These are phyloP conservation scores for Plasmodium gaboni DNA, from an alignment of 169 alveolate species.

Conservation along the genomic window DNA sequence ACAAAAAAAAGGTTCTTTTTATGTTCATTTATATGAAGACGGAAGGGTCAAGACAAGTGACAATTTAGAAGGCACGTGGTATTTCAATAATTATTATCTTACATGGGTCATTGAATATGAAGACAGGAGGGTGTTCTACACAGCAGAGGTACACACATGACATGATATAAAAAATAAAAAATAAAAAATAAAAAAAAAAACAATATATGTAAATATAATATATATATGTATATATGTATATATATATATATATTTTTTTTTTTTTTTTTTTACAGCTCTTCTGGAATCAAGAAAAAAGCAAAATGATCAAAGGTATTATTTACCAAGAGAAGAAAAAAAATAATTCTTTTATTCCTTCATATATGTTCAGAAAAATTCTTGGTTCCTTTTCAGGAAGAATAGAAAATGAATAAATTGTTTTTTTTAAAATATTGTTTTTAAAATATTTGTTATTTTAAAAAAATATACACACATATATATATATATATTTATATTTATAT, in stretches of 20 bases:
- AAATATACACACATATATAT: not conserved
- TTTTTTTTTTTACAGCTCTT: slow-evolving; percentile 25
- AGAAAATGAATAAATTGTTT: not conserved
- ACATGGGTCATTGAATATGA: slow-evolving; percentile 35
- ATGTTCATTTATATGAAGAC: slow-evolving; percentile 30
- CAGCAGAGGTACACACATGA: slow-evolving; percentile 39
- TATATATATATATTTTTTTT: not conserved
- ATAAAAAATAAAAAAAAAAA: not conserved
- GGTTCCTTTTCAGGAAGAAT: slow-evolving; percentile 47
- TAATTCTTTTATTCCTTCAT: slow-evolving; percentile 29
- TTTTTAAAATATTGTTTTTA: slow-evolving; percentile 8
- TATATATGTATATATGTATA: not conserved
- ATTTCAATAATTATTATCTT: slow-evolving; percentile 29
- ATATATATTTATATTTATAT: not conserved
- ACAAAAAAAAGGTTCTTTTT: slow-evolving; percentile 35
- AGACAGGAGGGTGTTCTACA: slow-evolving; percentile 25
- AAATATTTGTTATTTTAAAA: not conserved
- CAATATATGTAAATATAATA: not conserved
- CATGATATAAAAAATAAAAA: not conserved
- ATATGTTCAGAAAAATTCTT: slow-evolving; percentile 43
- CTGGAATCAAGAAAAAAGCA: slow-evolving; percentile 60
- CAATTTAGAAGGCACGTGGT: slow-evolving; percentile 34
- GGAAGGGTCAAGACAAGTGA: slow-evolving; percentile 19
- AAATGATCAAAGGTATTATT: slow-evolving; percentile 52
- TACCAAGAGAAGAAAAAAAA: slow-evolving; percentile 39